Conservation (phyloP, 2,329 filamentous ascomycete genomes). For the Amesomyces nigricolor region DNA sequence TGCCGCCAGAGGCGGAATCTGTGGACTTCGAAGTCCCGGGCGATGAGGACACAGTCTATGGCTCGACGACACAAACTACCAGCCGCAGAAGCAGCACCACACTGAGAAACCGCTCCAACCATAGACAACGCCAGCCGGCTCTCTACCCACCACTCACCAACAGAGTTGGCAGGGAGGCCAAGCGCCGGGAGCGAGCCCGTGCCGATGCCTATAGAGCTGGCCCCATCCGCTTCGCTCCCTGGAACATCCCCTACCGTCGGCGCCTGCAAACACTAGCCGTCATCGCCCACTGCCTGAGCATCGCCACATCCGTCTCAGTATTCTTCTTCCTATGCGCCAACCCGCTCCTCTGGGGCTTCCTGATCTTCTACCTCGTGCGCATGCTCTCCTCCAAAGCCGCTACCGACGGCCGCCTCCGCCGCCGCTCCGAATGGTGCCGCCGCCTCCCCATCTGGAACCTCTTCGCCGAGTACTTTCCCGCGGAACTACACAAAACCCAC, state of each 20-base stretch:
- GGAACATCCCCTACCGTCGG: constrained; percentile 64
- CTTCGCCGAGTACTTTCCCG: constrained; percentile 90
- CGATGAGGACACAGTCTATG: no score
- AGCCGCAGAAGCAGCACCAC: no score
- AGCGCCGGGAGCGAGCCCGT: constrained; percentile 18
- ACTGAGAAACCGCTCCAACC: background rate
- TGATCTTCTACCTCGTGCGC: constrained; percentile 74
- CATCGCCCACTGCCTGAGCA: constrained; percentile 65
- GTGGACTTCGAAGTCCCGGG: background rate
- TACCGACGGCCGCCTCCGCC: constrained; percentile 66
- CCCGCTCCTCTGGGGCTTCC: constrained; percentile 80
- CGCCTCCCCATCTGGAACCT: constrained; percentile 74
- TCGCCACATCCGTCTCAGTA: constrained; percentile 63
- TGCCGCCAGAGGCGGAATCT: background rate
- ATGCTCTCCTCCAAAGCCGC: constrained; percentile 73
- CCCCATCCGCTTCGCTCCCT: constrained; percentile 77
- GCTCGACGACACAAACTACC: no score
- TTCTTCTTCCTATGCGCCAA: constrained; percentile 93
- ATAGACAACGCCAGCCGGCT: background rate
- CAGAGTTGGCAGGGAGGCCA: constrained; percentile 14
- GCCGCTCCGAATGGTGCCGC: constrained; percentile 70
- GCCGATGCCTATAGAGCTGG: constrained; percentile 27
- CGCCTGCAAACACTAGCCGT: constrained; percentile 75
- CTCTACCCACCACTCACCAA: constrained; percentile 21
- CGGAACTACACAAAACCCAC: constrained; percentile 77